Percentiles rank a stretch among this genome's conserved stretches.
Evolutionary conservation across 2,329 filamentous ascomycete species (phyloP).

Genomic region (Aspergillus latus): DNA sequence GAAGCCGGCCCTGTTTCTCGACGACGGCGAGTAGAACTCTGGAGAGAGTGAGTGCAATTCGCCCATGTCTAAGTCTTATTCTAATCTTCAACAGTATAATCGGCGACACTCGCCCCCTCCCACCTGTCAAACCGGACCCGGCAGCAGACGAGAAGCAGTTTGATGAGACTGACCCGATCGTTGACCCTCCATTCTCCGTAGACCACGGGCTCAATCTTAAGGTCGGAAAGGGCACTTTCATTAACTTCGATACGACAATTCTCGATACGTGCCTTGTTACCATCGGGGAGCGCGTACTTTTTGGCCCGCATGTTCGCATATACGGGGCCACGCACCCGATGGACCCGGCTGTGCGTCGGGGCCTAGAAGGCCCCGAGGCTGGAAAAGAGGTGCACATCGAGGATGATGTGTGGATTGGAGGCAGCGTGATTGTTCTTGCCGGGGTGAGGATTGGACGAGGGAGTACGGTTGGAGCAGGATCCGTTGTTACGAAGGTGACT

Average conservation of each 20-base stretch:
- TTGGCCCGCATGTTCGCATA: constrained; percentile 55
- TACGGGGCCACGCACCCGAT: constrained; percentile 55
- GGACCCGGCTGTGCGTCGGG: constrained; percentile 48
- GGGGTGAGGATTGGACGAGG: constrained; percentile 46
- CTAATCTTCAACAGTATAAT: constrained; percentile 20
- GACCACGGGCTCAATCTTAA: constrained; percentile 68
- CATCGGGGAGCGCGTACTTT: constrained; percentile 53
- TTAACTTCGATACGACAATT: constrained; percentile 54
- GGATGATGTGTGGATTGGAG: constrained; percentile 51
- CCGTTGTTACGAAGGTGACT: constrained; percentile 41
- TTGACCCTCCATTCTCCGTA: constrained; percentile 62
- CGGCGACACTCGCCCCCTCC: constrained; percentile 26
- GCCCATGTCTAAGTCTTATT: no score
- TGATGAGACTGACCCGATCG: constrained; percentile 46
- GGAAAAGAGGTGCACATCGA: constrained; percentile 51
- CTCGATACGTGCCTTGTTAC: constrained; percentile 54
- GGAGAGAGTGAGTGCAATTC: constrained; percentile 24
- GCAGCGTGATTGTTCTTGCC: constrained; percentile 46
- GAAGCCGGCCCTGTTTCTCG: constrained; percentile 23
- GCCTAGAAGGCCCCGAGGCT: constrained; percentile 49
- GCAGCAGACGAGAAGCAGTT: constrained; percentile 26
- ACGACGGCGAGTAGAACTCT: constrained; percentile 28
- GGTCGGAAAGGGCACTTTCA: constrained; percentile 49
- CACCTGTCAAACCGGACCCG: constrained; percentile 20
- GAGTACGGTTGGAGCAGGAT: constrained; percentile 42